Percentiles rank a stretch among this genome's conserved stretches.
Conservation (phyloP, 2,329 filamentous ascomycete genomes). For the Aspergillus pseudoterreus region DNA sequence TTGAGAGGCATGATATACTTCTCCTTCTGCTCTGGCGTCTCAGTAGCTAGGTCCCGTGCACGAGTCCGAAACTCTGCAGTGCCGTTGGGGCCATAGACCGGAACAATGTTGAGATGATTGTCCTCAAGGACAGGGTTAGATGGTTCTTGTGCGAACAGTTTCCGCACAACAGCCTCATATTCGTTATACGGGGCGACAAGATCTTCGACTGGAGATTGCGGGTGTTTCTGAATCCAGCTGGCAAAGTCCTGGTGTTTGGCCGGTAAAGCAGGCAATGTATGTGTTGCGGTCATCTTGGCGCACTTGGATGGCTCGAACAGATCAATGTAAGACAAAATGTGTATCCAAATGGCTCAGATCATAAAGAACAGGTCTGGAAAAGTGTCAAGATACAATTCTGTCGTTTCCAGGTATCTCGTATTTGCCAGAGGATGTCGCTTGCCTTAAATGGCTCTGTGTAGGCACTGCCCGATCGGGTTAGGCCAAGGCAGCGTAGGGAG, state of each 20-base stretch:
- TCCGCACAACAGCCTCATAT: constrained; percentile 34
- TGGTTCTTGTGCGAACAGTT: constrained; percentile 38
- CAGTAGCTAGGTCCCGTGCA: constrained; percentile 29
- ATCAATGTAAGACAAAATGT: neutral
- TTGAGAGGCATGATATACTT: constrained; percentile 34
- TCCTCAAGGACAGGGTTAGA: constrained; percentile 25
- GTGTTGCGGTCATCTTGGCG: constrained; percentile 3
- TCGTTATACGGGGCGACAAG: constrained; percentile 35
- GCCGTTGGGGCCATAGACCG: constrained; percentile 27
- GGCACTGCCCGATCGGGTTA: constrained; percentile 1
- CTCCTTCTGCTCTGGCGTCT: constrained; percentile 26
- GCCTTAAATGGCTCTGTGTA: neutral
- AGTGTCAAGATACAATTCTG: neutral
- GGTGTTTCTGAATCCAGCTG: constrained; percentile 21
- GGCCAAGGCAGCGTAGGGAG: neutral
- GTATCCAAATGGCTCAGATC: neutral
- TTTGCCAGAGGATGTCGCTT: neutral
- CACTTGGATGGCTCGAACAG: neutral
- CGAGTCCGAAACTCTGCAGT: constrained; percentile 24
- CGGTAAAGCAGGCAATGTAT: constrained; percentile 25
- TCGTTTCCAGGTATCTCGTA: neutral
- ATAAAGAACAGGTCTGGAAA: neutral
- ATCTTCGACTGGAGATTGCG: constrained; percentile 22
- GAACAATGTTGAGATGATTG: constrained; percentile 32
- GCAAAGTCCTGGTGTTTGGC: constrained; percentile 26